Evolutionary conservation across 148 eudicot genomes (phyloP), one percentile per base, ranked within the genome.

Genomic region (Persicaria maculosa): DNA sequence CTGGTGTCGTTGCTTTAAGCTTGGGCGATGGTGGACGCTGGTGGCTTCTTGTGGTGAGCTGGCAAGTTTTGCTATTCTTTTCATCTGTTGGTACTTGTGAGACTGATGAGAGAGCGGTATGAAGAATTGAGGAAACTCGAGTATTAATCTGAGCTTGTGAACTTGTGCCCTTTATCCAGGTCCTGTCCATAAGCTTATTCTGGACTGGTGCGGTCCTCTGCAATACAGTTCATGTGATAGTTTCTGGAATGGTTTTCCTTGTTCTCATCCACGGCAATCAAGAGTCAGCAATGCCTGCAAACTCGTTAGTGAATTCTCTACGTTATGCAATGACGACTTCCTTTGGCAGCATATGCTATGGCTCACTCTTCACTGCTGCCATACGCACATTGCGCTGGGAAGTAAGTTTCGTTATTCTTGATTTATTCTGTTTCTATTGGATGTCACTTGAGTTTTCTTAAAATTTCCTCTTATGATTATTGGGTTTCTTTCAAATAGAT

Each of bases 11-110:
- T 74, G 98, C 98, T 77, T 89, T 88, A 79, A 88, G 92, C 80
- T 72, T 92, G 72, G 89, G 92, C 54, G 98, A 90, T 71, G 71
- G 90, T 76, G 93, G 97, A 76, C 87, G 90, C 77, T 95, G 98
- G 98, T 92, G 93, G 96, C 90, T 95, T 81, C 98, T 95, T 87
- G 84, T 85, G 98, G 98, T 95, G 93, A 95, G 98, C 89, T 77
- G 97, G 93, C 92, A 89, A 88, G 93, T 95, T 86, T 88, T 84
- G 81, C 80, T 82, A 55, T 80, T 80, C 76, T 77, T 78, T 73
- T 48, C 64, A 57, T 78, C 44, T 53, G 43, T 75, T 9, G 19
- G 67, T 36, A 14, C 59, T 75, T 19, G 46, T 25, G 15, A 43
- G 9, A 17, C 62, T 74, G 17, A 59, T 14, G 52, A 65, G 7